phyloP scores from a whole-genome alignment of 1,284 basidiomycete genomes.

The Laetiporus sulphureus region DNA sequence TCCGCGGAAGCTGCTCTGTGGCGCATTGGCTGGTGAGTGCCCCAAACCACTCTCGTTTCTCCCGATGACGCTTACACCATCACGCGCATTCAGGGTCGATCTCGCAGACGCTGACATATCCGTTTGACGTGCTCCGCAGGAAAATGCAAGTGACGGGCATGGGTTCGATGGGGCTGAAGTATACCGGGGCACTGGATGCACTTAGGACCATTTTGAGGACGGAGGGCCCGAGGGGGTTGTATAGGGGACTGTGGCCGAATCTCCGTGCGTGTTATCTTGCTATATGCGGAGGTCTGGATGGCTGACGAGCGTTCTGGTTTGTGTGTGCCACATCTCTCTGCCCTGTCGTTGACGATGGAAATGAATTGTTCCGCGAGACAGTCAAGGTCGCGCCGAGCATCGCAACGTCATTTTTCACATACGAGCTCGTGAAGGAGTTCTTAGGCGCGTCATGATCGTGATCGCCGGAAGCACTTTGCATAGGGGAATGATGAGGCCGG shows the following conservation, averaged over 20 bases:
- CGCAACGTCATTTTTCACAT: conserved; percentile 79
- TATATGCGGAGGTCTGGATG: not conserved
- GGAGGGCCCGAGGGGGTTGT: conserved; percentile 74
- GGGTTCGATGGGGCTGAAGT: conserved; percentile 58
- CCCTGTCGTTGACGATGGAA: conserved; percentile 10
- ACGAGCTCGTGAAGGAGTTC: conserved; percentile 58
- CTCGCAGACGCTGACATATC: conserved; percentile 92
- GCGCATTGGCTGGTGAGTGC: conserved; percentile 65
- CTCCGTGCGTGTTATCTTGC: conserved; percentile 54
- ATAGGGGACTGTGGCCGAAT: conserved; percentile 90
- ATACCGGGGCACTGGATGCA: conserved; percentile 77
- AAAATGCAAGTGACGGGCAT: conserved; percentile 97
- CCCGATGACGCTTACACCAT: too few relatives aligned
- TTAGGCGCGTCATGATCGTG: conserved; percentile 24
- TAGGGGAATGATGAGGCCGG: too few relatives aligned
- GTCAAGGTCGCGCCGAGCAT: conserved; percentile 91
- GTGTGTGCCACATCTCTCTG: not conserved
- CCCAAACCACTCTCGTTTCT: not conserved
- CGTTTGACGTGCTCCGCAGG: conserved; percentile 88
- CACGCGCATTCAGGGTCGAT: conserved; percentile 53
- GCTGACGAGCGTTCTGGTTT: not conserved
- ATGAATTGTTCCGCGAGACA: conserved; percentile 24
- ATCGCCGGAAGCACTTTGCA: not conserved
- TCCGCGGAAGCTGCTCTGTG: conserved; percentile 63
- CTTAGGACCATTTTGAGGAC: conserved; percentile 60